Conservation (phyloP, 257 asterid genomes). For the Parsonsia alboflavescens region DNA sequence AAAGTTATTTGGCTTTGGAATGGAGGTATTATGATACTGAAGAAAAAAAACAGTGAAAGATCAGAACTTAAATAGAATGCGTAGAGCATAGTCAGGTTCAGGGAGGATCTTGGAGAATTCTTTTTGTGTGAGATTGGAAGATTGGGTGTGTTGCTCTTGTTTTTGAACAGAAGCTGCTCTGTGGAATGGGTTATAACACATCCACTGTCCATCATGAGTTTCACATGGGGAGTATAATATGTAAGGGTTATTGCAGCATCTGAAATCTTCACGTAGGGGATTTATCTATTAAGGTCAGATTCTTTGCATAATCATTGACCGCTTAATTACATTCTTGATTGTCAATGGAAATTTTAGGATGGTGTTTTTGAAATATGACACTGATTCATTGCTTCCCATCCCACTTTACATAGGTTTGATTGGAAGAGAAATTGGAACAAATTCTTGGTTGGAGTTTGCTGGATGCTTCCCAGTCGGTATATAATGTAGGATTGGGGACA, state of each 20-base stretch:
- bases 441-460: neutral
- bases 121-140: neutral
- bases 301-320: neutral
- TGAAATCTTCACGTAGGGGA: neutral
- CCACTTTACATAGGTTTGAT: neutral
- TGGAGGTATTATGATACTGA: neutral
- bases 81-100: neutral
- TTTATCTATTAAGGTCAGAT: neutral
- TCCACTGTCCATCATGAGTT: neutral
- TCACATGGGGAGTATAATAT: neutral
- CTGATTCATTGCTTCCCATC: neutral
- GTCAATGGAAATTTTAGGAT: neutral
- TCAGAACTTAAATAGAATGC: neutral
- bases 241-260: neutral
- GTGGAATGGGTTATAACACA: neutral
- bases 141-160: neutral
- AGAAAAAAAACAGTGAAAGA: neutral
- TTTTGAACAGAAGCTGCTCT: neutral
- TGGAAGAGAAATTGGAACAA: neutral
- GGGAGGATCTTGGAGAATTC: neutral
- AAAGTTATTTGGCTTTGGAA: neutral
- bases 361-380: neutral
- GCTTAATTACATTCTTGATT: neutral
- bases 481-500: no score
- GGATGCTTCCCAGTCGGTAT: neutral